phyloP scores from a whole-genome alignment of 2,329 filamentous ascomycete species.

The Epichloe sibirici region DNA sequence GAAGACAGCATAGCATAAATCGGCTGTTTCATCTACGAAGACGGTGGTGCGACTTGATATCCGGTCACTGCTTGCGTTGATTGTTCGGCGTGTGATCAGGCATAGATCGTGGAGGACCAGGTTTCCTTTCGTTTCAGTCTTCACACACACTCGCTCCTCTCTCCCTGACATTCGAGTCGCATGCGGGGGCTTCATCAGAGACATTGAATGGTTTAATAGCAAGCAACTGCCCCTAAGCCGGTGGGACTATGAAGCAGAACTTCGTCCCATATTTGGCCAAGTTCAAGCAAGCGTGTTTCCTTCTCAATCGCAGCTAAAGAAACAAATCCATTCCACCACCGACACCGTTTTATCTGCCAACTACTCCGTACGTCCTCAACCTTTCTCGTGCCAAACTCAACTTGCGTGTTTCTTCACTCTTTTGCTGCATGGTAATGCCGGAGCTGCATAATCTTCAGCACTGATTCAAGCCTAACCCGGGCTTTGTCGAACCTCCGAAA shows the following conservation, averaged over 20 bases:
- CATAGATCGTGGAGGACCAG: neutral
- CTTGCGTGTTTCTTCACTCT: neutral
- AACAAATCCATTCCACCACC: neutral
- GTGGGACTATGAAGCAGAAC: neutral
- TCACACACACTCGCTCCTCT: neutral
- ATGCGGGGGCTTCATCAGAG: neutral
- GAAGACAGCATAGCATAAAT: neutral
- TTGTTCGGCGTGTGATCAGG: too few species aligned
- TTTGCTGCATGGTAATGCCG: neutral
- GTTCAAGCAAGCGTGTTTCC: neutral
- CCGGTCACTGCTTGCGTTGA: neutral
- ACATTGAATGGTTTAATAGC: neutral
- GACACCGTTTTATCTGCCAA: neutral
- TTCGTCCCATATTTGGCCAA: neutral
- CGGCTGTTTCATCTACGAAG: neutral
- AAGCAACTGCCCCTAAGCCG: neutral
- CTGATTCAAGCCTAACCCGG: neutral
- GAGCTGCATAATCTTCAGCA: neutral
- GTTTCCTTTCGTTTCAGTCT: neutral
- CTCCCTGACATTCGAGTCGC: neutral
- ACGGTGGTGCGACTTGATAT: neutral
- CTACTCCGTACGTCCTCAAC: too few species aligned
- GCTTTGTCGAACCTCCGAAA: neutral
- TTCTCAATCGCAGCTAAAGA: neutral
- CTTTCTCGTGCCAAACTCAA: neutral